Percentiles rank a stretch among this genome's conserved stretches.
phyloP scores from a whole-genome alignment of 73 alveolate genomes.

The Paramecium octaurelia region DNA sequence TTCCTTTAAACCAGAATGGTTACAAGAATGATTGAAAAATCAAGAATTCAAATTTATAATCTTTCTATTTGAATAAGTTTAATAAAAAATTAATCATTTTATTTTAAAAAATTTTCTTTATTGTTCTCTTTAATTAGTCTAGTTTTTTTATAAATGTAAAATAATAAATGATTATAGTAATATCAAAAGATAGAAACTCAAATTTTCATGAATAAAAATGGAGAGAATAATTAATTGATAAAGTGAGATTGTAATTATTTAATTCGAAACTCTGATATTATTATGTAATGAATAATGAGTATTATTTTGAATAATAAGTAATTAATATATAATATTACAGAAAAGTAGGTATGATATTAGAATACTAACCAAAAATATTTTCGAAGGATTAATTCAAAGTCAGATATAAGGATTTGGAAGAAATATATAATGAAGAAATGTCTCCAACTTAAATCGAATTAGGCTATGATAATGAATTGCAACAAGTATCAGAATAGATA shows the following conservation, averaged over 20 bases:
- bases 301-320: neutral
- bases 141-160: too few species aligned
- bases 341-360: neutral
- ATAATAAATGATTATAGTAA: too few species aligned
- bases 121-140: too few species aligned
- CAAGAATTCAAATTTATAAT: neutral
- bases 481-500: constrained; percentile 15
- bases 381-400: neutral
- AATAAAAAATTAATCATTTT: too few species aligned
- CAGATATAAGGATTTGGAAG: constrained; percentile 29
- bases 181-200: too few species aligned
- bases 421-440: constrained; percentile 59
- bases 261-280: neutral
- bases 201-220: too few species aligned
- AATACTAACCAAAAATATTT: neutral
- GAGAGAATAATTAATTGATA: neutral
- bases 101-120: too few species aligned
- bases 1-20: too few species aligned
- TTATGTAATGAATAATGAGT: neutral
- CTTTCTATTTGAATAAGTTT: too few species aligned
- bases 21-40: neutral
- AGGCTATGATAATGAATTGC: constrained; percentile 5
- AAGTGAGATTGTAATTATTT: neutral
- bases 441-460: constrained; percentile 57
- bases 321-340: neutral